Percentiles rank a stretch among this genome's conserved stretches.
Conservation (phyloP, 495 filamentous ascomycete species). For the Darksidea phi region DNA sequence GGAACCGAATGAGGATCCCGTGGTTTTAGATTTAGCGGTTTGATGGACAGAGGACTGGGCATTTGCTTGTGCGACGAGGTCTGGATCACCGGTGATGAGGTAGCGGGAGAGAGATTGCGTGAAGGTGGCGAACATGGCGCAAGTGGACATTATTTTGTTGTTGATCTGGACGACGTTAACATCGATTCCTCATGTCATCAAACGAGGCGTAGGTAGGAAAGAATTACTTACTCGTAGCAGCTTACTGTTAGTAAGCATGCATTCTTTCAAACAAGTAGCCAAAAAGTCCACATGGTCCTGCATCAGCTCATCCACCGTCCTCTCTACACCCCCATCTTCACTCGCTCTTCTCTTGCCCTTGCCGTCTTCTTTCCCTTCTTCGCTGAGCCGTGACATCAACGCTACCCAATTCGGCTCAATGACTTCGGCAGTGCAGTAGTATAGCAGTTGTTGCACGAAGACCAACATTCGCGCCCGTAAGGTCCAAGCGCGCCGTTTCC, state of each 20-base stretch:
- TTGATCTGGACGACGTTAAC: constrained; percentile 70
- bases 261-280: constrained; percentile 96
- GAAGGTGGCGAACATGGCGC: constrained; percentile 86
- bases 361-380: constrained; percentile 49
- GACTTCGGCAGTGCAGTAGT: constrained; percentile 95
- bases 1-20: constrained; percentile 41
- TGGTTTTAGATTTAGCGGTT: constrained; percentile 36
- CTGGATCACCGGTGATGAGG: constrained; percentile 72
- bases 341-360: constrained; percentile 38
- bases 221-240: constrained; percentile 69
- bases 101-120: constrained; percentile 75
- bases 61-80: constrained; percentile 53
- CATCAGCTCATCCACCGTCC: constrained; percentile 97
- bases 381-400: constrained; percentile 80
- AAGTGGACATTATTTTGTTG: constrained; percentile 89
- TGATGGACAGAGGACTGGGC: constrained; percentile 23
- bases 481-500: constrained; percentile 92
- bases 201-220: neutral
- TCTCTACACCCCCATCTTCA: constrained; percentile 49
- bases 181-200: neutral
- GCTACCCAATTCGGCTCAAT: constrained; percentile 97
- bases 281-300: constrained; percentile 98
- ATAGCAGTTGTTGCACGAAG: constrained; percentile 92
- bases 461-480: constrained; percentile 90
- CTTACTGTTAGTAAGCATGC: constrained; percentile 97